Percentiles rank a stretch among this genome's conserved stretches.
These are phyloP conservation scores for Phytophthora macrochlamydospora DNA, from an alignment of 352 stramenopile species.

Conservation along the genomic window DNA sequence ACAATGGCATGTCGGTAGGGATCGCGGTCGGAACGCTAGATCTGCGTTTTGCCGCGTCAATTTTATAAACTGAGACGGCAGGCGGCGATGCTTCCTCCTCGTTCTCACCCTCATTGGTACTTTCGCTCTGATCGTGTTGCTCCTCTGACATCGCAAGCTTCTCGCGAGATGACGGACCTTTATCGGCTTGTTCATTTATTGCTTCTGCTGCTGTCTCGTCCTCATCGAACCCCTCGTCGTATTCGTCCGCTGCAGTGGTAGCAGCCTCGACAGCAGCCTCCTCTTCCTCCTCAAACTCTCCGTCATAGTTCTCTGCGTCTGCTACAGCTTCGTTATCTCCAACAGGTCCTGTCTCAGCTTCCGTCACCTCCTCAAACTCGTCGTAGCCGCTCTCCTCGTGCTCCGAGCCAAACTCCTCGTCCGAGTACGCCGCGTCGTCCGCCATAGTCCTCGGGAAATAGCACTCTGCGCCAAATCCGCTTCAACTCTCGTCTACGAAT, in stretches of 20 bases:
- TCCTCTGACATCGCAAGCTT: too few species aligned
- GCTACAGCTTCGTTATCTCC: not conserved
- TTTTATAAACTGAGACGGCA: not conserved
- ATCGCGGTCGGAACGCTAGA: conserved; percentile 23
- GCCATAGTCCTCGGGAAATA: not conserved
- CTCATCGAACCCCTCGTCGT: too few species aligned
- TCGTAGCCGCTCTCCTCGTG: conserved; percentile 21
- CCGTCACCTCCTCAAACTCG: conserved; percentile 26
- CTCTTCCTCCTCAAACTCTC: conserved; percentile 23
- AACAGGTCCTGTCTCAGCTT: conserved; percentile 1
- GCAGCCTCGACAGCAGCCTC: not conserved
- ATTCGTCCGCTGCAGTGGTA: not conserved
- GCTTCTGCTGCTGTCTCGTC: too few species aligned
- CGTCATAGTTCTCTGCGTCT: conserved; percentile 18
- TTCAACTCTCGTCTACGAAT: not conserved
- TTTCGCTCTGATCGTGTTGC: too few species aligned
- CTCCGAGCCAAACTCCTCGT: conserved; percentile 56
- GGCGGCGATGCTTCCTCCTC: not conserved
- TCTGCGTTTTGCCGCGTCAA: conserved; percentile 18
- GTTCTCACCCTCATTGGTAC: conserved; percentile 13
- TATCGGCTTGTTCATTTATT: too few species aligned
- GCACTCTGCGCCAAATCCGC: not conserved
- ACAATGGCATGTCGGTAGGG: conserved; percentile 1
- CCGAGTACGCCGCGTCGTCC: conserved; percentile 46
- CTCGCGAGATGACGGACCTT: too few species aligned